These are phyloP conservation scores for Knufia petricola DNA, from an alignment of 2,329 filamentous ascomycete species.

Conservation along the genomic window DNA sequence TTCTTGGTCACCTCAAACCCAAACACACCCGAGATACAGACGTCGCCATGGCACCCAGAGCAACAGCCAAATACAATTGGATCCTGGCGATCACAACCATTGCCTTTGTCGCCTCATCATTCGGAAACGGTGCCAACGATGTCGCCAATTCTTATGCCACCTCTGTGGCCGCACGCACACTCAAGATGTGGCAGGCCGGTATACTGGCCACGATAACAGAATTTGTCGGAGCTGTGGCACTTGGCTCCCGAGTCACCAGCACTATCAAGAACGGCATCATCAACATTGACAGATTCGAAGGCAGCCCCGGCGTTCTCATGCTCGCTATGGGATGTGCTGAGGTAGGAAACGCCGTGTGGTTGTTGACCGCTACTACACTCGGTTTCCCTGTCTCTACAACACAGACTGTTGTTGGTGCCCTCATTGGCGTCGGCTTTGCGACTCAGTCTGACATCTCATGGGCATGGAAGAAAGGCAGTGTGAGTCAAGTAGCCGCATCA, in stretches of 20 bases:
- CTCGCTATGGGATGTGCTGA: conserved; percentile 32
- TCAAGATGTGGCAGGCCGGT: conserved; percentile 45
- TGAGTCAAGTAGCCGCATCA: conserved; percentile 40
- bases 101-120: conserved; percentile 29
- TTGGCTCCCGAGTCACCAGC: conserved; percentile 38
- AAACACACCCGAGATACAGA: not conserved
- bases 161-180: conserved; percentile 41
- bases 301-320: conserved; percentile 30
- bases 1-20: not conserved
- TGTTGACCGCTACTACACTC: conserved; percentile 28
- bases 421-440: conserved; percentile 28
- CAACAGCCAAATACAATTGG: conserved; percentile 29
- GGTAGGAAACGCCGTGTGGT: conserved; percentile 31
- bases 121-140: conserved; percentile 38
- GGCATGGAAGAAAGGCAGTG: conserved; percentile 36
- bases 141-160: conserved; percentile 48
- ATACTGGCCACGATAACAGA: conserved; percentile 42
- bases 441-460: conserved; percentile 30
- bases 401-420: conserved; percentile 32
- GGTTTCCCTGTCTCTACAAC: conserved; percentile 36
- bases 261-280: conserved; percentile 40
- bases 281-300: conserved; percentile 29
- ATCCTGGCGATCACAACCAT: conserved; percentile 33
- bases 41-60: conserved; percentile 6
- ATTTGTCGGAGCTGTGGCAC: conserved; percentile 40